These are phyloP conservation scores for Fusarium sp. DNA, from an alignment of 2,329 filamentous ascomycete genomes.

Conservation along the genomic window DNA sequence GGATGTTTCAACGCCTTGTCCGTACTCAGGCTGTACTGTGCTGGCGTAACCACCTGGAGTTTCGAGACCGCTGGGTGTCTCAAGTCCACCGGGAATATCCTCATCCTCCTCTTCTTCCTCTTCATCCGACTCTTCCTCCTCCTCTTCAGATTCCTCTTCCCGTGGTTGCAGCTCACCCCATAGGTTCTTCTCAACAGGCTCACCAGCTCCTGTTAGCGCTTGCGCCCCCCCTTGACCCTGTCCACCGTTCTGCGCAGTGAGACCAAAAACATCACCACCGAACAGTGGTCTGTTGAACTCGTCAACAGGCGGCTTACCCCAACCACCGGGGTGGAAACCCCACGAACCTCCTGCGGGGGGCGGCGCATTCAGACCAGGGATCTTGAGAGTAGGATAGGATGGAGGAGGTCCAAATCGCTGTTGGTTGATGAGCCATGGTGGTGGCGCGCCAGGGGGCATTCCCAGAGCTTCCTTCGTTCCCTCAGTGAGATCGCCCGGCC, in stretches of 20 bases:
- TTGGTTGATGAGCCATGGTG: constrained; percentile 97
- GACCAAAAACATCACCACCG: constrained; percentile 94
- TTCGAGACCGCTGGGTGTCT: constrained; percentile 83
- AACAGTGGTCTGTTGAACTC: constrained; percentile 93
- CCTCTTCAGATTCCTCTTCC: constrained; percentile 79
- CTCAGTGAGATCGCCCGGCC: constrained; percentile 91
- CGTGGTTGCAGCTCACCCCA: constrained; percentile 94
- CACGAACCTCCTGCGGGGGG: constrained; percentile 90
- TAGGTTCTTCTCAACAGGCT: constrained; percentile 86
- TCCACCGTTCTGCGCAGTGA: constrained; percentile 65
- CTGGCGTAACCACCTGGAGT: constrained; percentile 87
- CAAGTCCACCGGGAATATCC: constrained; percentile 74
- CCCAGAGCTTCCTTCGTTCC: constrained; percentile 92
- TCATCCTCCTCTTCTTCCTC: constrained; percentile 74
- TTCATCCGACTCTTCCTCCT: constrained; percentile 83
- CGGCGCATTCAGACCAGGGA: constrained; percentile 93
- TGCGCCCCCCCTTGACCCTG: constrained; percentile 55
- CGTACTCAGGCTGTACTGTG: constrained; percentile 84
- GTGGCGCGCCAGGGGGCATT: constrained; percentile 92
- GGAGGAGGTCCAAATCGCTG: constrained; percentile 94
- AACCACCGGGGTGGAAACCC: constrained; percentile 96
- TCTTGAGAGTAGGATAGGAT: constrained; percentile 94
- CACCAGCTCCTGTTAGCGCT: constrained; percentile 67
- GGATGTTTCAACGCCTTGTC: constrained; percentile 78
- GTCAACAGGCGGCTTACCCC: constrained; percentile 95